These are phyloP conservation scores for Ulmus americana DNA, from an alignment of 331 rosid species.

Conservation along the genomic window DNA sequence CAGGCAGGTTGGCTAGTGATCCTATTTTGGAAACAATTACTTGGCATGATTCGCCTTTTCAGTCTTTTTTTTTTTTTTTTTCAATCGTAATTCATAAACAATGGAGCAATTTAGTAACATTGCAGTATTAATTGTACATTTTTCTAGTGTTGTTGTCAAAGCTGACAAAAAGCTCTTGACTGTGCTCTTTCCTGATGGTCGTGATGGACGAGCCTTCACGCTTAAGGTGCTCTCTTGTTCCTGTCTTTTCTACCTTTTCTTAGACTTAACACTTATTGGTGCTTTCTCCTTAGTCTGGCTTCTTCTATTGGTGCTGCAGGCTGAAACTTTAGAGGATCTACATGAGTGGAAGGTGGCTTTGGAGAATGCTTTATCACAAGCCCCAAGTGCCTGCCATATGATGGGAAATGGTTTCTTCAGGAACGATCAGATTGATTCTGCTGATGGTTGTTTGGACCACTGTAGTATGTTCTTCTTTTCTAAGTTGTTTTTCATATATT, in stretches of 20 bases:
- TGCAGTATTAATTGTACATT: slow-evolving; percentile 23
- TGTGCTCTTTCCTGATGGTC: slow-evolving; percentile 85
- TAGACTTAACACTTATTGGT: not conserved
- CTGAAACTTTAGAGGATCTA: slow-evolving; percentile 84
- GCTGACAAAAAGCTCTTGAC: slow-evolving; percentile 92
- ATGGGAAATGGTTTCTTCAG: slow-evolving; percentile 66
- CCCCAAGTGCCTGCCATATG: slow-evolving; percentile 53
- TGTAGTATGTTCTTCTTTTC: slow-evolving; percentile 49
- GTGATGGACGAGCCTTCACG: slow-evolving; percentile 92
- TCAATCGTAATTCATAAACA: not conserved
- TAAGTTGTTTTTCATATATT: slow-evolving; percentile 29
- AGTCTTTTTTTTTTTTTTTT: too few species aligned
- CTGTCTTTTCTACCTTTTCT: not conserved
- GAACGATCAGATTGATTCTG: slow-evolving; percentile 56
- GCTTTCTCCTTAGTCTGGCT: not conserved
- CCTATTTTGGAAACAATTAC: slow-evolving; percentile 16
- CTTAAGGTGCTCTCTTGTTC: slow-evolving; percentile 58
- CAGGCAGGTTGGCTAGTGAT: slow-evolving; percentile 95
- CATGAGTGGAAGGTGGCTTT: slow-evolving; percentile 96
- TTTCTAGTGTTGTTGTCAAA: slow-evolving; percentile 82
- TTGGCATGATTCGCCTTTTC: slow-evolving; percentile 15
- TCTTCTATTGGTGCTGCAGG: slow-evolving; percentile 43
- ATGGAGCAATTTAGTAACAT: slow-evolving; percentile 29
- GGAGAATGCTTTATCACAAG: slow-evolving; percentile 76
- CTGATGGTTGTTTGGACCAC: slow-evolving; percentile 57